Base-by-base conservation (phyloP, 1,284 basidiomycete species). In the Dichomitus squalens region DNA sequence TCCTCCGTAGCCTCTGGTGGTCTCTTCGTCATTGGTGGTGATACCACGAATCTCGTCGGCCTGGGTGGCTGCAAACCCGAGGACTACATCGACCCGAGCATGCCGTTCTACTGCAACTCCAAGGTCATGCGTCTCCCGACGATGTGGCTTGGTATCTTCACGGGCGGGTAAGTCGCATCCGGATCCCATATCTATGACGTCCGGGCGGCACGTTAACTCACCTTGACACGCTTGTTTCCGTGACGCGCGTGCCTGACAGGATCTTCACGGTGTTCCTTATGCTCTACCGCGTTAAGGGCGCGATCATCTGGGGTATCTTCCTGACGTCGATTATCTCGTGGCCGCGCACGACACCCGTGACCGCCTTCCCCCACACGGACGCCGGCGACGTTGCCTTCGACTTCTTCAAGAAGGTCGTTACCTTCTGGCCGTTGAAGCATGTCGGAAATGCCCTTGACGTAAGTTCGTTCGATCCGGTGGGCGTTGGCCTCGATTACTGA, bases 101-200 rank as follows among this genome's bases (percentile, higher is more conserved):
- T 88, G 25, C 75, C 83, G 2, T 66, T 83, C 52, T 92, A 85
- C 71, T 96, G 93, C 64, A 73, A 75, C 7, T 72, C 76, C n/a
- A 84, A 82, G 56, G 87, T 93, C 11, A 73, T 95, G 39, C 88
- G 84, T 56, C 85, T 77, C 63, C 92, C 91, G 2, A 89, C 86
- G 4, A 85, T 92, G 73, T 96, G 93, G 93, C 77, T 95, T n/a
- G 93, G 94, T 51, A 85, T 95, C 58, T 93, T 95, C 73, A 76
- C 87, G 18, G 93, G 93, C 63, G 94, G 93, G 85, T 88, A 64
- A 21, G 84, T 73, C 6, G 11, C 21, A 16, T 6, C 33, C n/a
- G n/a, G n/a, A n/a, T n/a, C n/a, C n/a, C 9, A 25, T 51, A 18
- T 35, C 48, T n/a, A 38, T 47, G 14, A 18, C 31, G 44, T 20